Evolutionary conservation across 2,329 filamentous ascomycete species (phyloP), one percentile per base, ranked within the genome.

Genomic region (Aaosphaeria arxii): DNA sequence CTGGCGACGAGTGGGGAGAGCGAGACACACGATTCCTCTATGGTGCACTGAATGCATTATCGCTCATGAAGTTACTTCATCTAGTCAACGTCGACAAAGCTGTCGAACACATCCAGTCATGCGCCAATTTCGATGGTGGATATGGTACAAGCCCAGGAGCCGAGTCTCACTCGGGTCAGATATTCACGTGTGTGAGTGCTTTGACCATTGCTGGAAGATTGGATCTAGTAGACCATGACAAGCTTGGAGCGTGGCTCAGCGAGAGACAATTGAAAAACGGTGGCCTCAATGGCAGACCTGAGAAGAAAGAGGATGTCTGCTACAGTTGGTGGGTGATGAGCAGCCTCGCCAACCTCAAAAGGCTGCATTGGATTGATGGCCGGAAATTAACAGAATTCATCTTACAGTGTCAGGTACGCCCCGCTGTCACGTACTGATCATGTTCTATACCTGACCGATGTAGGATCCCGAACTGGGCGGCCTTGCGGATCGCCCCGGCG

Each of bases 291-390:
- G 94, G 94, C 3, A 82, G 94, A 43, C 94, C 94, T 0, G 94
- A 97, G 74, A 99, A 99, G 76, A 75, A 88, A 53, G 92, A 96
- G 67, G 94, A 99, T 69, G 92, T 96, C 11, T 99, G 94, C 74
- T 99, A 99, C 74, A 96, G 90, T 69, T 99, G 94, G 94, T 99
- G 94, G 94, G 94, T 97, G 40, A 76, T 92, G 64, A 92, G 89
- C 65, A 96, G 91, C 67, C 75, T 99, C 57, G 86, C 88, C 41
- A 96, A 97, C 80, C 88, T 99, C 57, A 85, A 81, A 46, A 85
- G 86, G 47, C 80, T 91, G 45, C 89, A 96, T 69, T 99, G 94
- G 94, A 95, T 99, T 66, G 89, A 99, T 74, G 82, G 85, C 43
- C 78, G 85, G 48, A 88, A 89, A 64, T 80, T 99, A 60, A 80